Percentiles rank a stretch among this genome's conserved stretches.
phyloP scores from a whole-genome alignment of 768 basidiomycete species.

The Phlebiopsis gigantea region DNA sequence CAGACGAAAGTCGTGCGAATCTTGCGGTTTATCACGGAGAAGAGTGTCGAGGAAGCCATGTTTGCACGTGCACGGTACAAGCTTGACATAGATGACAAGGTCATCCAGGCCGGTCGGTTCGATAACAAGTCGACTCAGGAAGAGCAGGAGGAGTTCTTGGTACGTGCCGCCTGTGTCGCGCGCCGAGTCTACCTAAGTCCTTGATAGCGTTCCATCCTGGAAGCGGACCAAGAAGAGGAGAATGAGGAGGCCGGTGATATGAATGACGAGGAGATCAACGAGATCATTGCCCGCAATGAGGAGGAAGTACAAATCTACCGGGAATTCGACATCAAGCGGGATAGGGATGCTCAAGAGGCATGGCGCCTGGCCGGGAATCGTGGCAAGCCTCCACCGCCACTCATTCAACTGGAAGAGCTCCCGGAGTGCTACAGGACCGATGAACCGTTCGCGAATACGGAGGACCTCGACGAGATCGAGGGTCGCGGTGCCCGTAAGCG shows the following conservation, averaged over 20 bases:
- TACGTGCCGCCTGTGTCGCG: slow-evolving; percentile 23
- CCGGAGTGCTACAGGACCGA: slow-evolving; percentile 88
- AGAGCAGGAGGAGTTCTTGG: slow-evolving; percentile 91
- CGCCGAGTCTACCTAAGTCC: slow-evolving; percentile 32
- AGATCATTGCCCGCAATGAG: slow-evolving; percentile 82
- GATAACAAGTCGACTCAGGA: slow-evolving; percentile 98
- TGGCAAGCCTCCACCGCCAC: slow-evolving; percentile 67
- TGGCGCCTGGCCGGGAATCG: slow-evolving; percentile 76
- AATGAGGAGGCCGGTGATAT: slow-evolving; percentile 88
- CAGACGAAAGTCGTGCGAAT: slow-evolving; percentile 98
- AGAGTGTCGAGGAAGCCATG: slow-evolving; percentile 98
- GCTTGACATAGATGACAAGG: slow-evolving; percentile 98
- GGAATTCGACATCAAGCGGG: slow-evolving; percentile 77
- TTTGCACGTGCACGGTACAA: slow-evolving; percentile 92
- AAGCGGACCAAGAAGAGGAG: slow-evolving; percentile 86
- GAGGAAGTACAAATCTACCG: slow-evolving; percentile 74
- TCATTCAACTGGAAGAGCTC: slow-evolving; percentile 86
- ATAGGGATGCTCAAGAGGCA: slow-evolving; percentile 51
- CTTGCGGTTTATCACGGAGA: slow-evolving; percentile 93
- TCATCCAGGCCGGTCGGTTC: slow-evolving; percentile 98
- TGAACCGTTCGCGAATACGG: slow-evolving; percentile 66
- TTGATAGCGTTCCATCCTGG: slow-evolving; percentile 66
- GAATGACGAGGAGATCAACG: slow-evolving; percentile 94
- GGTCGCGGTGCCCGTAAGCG: slow-evolving; percentile 84
- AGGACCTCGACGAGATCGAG: slow-evolving; percentile 57